These are phyloP conservation scores for Saturnispora halmiae DNA, from an alignment of 805 yeast species.

Conservation along the genomic window DNA sequence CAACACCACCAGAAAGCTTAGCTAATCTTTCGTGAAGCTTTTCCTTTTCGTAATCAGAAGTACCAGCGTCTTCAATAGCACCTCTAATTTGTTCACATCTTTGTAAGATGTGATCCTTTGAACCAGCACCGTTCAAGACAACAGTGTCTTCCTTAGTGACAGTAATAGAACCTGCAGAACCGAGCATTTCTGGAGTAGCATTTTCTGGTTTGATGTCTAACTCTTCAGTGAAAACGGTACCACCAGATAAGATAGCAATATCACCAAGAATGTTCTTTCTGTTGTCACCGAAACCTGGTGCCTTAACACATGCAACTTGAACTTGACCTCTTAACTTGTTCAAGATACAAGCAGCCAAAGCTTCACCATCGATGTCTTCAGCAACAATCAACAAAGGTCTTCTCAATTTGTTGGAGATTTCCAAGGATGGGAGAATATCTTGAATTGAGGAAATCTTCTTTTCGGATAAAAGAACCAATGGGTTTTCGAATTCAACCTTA, in stretches of 20 bases:
- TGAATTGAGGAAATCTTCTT: slow-evolving; percentile 86
- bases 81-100: slow-evolving; percentile 93
- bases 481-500: slow-evolving; percentile 92
- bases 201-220: slow-evolving; percentile 92
- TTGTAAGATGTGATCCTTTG: slow-evolving; percentile 66
- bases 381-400: slow-evolving; percentile 90
- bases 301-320: slow-evolving; percentile 93
- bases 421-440: slow-evolving; percentile 87
- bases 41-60: slow-evolving; percentile 89
- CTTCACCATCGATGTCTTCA: slow-evolving; percentile 97
- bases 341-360: slow-evolving; percentile 93
- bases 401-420: slow-evolving; percentile 84
- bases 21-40: slow-evolving; percentile 96
- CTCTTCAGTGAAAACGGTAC: slow-evolving; percentile 87
- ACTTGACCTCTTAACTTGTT: slow-evolving; percentile 98
- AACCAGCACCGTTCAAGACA: slow-evolving; percentile 85
- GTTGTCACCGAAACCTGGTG: slow-evolving; percentile 99
- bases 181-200: slow-evolving; percentile 82
- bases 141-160: slow-evolving; percentile 95
- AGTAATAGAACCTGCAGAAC: slow-evolving; percentile 84
- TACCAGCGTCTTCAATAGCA: slow-evolving; percentile 61
- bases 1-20: slow-evolving; percentile 96
- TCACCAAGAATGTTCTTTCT: slow-evolving; percentile 94
- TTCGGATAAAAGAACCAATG: slow-evolving; percentile 79
- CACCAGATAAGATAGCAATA: slow-evolving; percentile 90